phyloP scores from a whole-genome alignment of 176 grass and related monocot genomes.

The Oryza punctata region DNA sequence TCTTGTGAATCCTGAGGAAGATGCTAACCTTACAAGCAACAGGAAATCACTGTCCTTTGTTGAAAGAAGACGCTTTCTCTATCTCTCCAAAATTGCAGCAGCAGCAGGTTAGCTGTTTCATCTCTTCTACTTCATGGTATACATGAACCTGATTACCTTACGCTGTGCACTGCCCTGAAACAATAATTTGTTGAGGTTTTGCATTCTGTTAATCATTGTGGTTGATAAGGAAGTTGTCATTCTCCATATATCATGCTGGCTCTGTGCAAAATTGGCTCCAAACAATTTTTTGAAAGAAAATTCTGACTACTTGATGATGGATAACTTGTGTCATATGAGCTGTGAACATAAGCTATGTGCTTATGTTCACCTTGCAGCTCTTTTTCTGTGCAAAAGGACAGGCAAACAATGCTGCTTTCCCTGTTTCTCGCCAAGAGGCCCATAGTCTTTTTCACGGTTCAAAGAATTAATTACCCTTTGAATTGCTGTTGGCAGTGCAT shows the following conservation, averaged over 20 bases:
- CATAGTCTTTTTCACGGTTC: not conserved
- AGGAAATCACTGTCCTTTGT: slow-evolving; percentile 52
- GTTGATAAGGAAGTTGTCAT: slow-evolving; percentile 18
- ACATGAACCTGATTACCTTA: not conserved
- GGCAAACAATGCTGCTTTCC: not conserved
- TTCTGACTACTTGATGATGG: not conserved
- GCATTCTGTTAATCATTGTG: not conserved
- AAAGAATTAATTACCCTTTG: not conserved
- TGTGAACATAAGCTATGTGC: not conserved
- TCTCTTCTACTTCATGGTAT: slow-evolving; percentile 2
- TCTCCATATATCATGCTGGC: not conserved
- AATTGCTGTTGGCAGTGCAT: not conserved
- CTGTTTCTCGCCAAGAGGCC: not conserved
- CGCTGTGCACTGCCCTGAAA: not conserved
- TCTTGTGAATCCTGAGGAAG: slow-evolving; percentile 38
- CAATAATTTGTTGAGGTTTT: slow-evolving; percentile 10
- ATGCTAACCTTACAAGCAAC: slow-evolving; percentile 42
- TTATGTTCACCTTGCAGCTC: not conserved
- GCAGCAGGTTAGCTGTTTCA: slow-evolving; percentile 72
- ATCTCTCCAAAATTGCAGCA: slow-evolving; percentile 96
- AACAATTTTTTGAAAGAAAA: not conserved
- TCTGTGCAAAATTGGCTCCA: slow-evolving; percentile 31
- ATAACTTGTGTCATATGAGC: slow-evolving; percentile 1
- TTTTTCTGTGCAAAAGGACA: not conserved
- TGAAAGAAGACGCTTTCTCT: slow-evolving; percentile 84